phyloP scores from a whole-genome alignment of 1,284 basidiomycete species.

The Phylloporus gajari region DNA sequence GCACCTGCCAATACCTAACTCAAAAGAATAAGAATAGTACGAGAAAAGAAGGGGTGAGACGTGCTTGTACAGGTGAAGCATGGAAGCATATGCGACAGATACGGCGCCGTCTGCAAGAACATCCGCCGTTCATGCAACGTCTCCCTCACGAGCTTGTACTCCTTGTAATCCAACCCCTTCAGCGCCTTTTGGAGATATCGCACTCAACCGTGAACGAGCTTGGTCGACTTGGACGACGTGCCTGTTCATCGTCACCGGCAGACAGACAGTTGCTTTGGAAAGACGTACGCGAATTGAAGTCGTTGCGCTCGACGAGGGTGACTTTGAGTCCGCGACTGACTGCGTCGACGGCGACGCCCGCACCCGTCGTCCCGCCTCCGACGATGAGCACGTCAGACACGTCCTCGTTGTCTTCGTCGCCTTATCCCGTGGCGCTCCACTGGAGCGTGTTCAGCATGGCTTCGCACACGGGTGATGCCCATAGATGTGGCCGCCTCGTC shows the following conservation, averaged over 20 bases:
- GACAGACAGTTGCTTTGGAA: constrained; percentile 36
- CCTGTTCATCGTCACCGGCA: constrained; percentile 61
- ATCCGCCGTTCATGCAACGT: constrained; percentile 93
- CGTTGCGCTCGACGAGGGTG: constrained; percentile 92
- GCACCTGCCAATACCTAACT: constrained; percentile 95
- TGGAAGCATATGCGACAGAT: constrained; percentile 93
- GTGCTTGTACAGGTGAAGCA: constrained; percentile 91
- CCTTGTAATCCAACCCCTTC: constrained; percentile 95
- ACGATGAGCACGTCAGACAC: constrained; percentile 79
- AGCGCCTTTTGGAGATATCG: constrained; percentile 97
- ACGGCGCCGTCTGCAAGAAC: constrained; percentile 96
- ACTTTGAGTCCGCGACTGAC: constrained; percentile 92
- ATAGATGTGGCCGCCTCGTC: constrained; percentile 75
- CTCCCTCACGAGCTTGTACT: constrained; percentile 95
- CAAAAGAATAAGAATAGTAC: constrained; percentile 14
- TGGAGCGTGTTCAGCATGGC: constrained; percentile 69
- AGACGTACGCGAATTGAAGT: constrained; percentile 86
- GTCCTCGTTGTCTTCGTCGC: constrained; percentile 50
- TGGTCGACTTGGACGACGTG: constrained; percentile 97
- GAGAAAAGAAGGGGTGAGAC: constrained; percentile 35
- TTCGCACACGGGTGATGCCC: constrained; percentile 76
- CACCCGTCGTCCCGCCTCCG: constrained; percentile 94
- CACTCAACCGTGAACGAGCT: constrained; percentile 97
- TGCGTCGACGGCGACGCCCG: constrained; percentile 94
- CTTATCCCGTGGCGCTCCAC: constrained; percentile 18